These are phyloP conservation scores for Blastosporella zonata DNA, from an alignment of 1,284 basidiomycete genomes.

Conservation along the genomic window DNA sequence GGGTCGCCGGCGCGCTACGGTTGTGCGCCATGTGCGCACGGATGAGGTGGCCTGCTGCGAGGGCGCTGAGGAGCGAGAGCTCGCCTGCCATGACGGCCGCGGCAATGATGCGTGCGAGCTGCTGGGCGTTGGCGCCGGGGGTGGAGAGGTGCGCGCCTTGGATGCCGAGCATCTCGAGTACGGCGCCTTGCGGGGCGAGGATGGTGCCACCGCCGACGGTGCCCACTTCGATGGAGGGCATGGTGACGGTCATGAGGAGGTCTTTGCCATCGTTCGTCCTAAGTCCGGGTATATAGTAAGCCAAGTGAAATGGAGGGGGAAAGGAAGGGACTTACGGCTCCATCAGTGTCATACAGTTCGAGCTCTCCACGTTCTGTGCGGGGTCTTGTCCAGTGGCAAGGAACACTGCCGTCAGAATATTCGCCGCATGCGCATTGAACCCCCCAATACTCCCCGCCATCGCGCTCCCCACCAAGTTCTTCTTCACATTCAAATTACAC, in stretches of 20 bases:
- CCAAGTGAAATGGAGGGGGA: neutral
- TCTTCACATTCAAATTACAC: conserved; percentile 94
- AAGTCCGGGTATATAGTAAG: conserved; percentile 13
- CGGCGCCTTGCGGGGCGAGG: conserved; percentile 83
- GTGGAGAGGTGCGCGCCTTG: conserved; percentile 80
- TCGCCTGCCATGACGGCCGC: conserved; percentile 95
- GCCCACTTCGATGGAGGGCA: conserved; percentile 96
- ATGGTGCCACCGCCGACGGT: conserved; percentile 97
- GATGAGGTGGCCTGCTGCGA: conserved; percentile 91
- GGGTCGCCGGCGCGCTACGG: conserved; percentile 67
- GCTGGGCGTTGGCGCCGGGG: conserved; percentile 86
- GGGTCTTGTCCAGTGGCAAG: conserved; percentile 98
- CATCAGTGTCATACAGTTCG: conserved; percentile 98
- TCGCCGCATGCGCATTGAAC: conserved; percentile 98
- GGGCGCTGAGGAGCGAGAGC: conserved; percentile 82
- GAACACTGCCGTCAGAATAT: conserved; percentile 95
- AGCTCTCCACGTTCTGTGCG: conserved; percentile 98
- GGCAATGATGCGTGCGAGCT: conserved; percentile 83
- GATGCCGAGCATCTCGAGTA: conserved; percentile 91
- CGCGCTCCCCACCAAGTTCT: conserved; percentile 96
- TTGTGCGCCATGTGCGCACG: conserved; percentile 89
- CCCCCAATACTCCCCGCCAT: conserved; percentile 98
- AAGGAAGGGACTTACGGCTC: conserved; percentile 71
- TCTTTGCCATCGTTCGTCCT: conserved; percentile 89
- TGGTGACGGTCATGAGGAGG: conserved; percentile 87